phyloP scores from a whole-genome alignment of 2,329 filamentous ascomycete genomes.

The Grosmannia huntii region DNA sequence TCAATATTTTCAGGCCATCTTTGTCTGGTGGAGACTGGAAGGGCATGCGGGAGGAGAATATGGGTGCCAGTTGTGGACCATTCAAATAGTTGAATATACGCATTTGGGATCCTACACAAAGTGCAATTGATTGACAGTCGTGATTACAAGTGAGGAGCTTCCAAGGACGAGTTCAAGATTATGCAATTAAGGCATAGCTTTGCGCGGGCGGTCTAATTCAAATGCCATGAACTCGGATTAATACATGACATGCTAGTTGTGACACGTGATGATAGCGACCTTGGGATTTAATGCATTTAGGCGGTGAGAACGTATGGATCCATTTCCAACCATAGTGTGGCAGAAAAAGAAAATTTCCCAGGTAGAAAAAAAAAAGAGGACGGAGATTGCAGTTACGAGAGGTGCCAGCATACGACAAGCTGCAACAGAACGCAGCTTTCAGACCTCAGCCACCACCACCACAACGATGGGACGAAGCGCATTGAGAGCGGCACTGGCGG shows the following conservation, averaged over 20 bases:
- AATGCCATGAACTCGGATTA: too few species aligned
- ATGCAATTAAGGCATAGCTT: too few species aligned
- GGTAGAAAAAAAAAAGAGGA: neutral
- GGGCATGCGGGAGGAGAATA: neutral
- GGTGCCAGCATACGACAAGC: neutral
- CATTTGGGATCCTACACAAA: neutral
- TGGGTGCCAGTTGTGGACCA: neutral
- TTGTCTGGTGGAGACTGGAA: neutral
- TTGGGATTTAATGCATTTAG: neutral
- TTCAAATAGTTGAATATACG: neutral
- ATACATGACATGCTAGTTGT: too few species aligned
- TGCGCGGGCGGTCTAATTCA: too few species aligned
- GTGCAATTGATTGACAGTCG: neutral
- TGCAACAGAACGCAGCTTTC: neutral
- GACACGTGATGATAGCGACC: neutral
- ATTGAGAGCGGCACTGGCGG: slow-evolving; percentile 39
- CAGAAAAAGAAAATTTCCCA: slow-evolving; percentile 10
- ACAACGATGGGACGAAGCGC: slow-evolving; percentile 23
- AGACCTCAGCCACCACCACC: neutral
- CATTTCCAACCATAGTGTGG: neutral
- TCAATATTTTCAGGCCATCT: neutral
- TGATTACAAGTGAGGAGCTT: neutral
- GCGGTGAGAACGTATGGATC: slow-evolving; percentile 5
- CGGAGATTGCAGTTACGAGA: neutral
- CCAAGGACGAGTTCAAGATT: too few species aligned